Evolutionary conservation across 257 asterid genomes (phyloP).

Genomic region (Thymus quinquecostatus): DNA sequence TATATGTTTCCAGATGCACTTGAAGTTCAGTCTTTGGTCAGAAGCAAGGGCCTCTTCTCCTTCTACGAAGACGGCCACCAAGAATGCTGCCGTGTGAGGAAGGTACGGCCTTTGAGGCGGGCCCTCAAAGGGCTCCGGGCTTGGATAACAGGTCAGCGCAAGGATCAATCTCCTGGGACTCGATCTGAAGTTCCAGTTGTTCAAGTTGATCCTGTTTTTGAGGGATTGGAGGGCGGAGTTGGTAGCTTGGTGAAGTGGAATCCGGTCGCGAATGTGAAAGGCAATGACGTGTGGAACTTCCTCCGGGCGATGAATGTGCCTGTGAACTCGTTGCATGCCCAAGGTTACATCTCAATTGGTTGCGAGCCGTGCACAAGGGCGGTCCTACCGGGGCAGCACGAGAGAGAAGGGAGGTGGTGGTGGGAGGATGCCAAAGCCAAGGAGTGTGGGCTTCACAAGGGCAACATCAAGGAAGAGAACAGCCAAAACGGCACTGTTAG

Average conservation of each 20-base stretch:
- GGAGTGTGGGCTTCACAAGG: conserved; percentile 90
- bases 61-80: conserved; percentile 94
- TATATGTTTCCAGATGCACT: conserved; percentile 87
- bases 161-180: conserved; percentile 95
- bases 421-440: conserved; percentile 97
- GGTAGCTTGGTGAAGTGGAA: conserved; percentile 96
- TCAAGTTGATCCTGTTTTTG: conserved; percentile 84
- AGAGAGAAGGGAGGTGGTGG: conserved; percentile 98
- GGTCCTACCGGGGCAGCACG: conserved; percentile 84
- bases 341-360: conserved; percentile 81
- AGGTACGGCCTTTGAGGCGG: conserved; percentile 74
- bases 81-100: conserved; percentile 91
- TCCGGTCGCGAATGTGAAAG: conserved; percentile 72
- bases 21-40: conserved; percentile 80
- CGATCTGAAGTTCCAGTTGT: conserved; percentile 81
- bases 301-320: conserved; percentile 77
- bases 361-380: conserved; percentile 94
- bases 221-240: conserved; percentile 73
- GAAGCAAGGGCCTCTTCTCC: conserved; percentile 85
- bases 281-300: conserved; percentile 73
- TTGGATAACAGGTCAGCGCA: conserved; percentile 94
- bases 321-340: conserved; percentile 67
- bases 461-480: conserved; percentile 68
- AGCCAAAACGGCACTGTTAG: conserved; percentile 43
- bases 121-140: conserved; percentile 85